Evolutionary conservation across 2,329 filamentous ascomycete species (phyloP), one percentile per base, ranked within the genome.

Genomic region (Trichophyton simii): DNA sequence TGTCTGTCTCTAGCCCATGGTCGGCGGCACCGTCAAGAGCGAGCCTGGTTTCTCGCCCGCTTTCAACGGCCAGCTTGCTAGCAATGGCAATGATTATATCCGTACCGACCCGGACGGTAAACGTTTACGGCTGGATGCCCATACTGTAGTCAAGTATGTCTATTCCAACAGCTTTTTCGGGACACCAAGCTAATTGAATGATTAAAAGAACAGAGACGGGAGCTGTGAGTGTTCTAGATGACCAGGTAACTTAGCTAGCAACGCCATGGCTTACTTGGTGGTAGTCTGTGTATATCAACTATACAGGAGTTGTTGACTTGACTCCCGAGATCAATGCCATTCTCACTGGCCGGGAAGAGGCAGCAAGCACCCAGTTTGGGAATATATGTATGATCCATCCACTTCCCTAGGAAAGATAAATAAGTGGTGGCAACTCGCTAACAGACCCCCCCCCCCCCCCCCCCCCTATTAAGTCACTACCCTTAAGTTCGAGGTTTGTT

Each of bases 51-150:
- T 74, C 63, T 67, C 68, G 2, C 72, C 72, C 2, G 65, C 69
- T 8, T 57, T 77, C 46, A 73, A 77, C 62, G 73, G 73, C 22
- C 65, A 70, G 22, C 69, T 75, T 55, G 67, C 70, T 20, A 73
- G 74, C 11, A 66, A 68, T 18, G 76, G 75, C 3, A 73, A 73
- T 59, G 76, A 77, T 62, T 77, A 76, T 63, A 76, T 78, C 63
- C 73, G 71, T 57, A 68, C 69, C 20, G 76, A 77, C 63, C 68
- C 74, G 2, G 72, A 74, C 61, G 71, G 71, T 5, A 70, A 72
- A 62, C 70, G 71, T 46, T 66, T 77, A 66, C 70, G 76, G 3
- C 65, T 77, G 64, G 67, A 77, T 66, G 75, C 75, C 6, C 73
- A 75, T 64, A 68, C 69, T 3, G 69, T 75, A 18, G 61, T 76